Base-by-base conservation (phyloP, 371 early-diverging fungal species). In the Dinochytrium kinnereticum region DNA sequence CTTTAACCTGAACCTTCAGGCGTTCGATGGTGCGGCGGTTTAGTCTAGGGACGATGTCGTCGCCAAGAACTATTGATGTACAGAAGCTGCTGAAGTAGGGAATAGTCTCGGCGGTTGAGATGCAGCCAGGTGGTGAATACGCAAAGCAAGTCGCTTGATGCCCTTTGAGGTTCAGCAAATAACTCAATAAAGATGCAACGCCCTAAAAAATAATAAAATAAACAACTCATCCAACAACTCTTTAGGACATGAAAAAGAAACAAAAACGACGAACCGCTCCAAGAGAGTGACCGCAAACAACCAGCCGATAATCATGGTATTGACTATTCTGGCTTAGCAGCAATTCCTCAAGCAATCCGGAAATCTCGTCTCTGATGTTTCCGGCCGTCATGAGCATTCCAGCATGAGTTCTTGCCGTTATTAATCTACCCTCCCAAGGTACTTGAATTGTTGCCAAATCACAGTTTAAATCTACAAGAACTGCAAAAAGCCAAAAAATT, bases 71-170 rank as follows among this genome's bases (percentile, higher is more conserved):
- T 53, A 81, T 69, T 21, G 81, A 76, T 0, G 79, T 84, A 66
- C 77, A 76, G 66, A 84, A 84, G 2, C 51, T 70, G 5, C 59
- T 39, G 53, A 85, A 82, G 68, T 76, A 76, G 1, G 66, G 64
- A 2, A 61, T 38, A 7, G 77, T 76, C n/a, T 53, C 64, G 26
- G 50, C 28, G 1, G 82, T 80, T 2, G 83, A 57, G 70, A 82
- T 74, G 33, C 76, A 78, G 34, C 85, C 85, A 1, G 85, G 85
- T 1, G 85, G 79, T 0, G 74, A 66, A 66, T 80, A 85, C 19
- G 78, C 76, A 33, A 59, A 76, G 70, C 76, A 76, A 1, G 24
- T 59, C 26, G 77, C 74, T 19, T 31, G n/a, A 40, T 69, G 75
- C 39, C 49, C 37, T 34, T 53, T 64, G 36, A 64, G 59, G 40